Evolutionary conservation across 2,329 filamentous ascomycete species (phyloP), one percentile per base, ranked within the genome.

Genomic region (Huntiella moniliformis): DNA sequence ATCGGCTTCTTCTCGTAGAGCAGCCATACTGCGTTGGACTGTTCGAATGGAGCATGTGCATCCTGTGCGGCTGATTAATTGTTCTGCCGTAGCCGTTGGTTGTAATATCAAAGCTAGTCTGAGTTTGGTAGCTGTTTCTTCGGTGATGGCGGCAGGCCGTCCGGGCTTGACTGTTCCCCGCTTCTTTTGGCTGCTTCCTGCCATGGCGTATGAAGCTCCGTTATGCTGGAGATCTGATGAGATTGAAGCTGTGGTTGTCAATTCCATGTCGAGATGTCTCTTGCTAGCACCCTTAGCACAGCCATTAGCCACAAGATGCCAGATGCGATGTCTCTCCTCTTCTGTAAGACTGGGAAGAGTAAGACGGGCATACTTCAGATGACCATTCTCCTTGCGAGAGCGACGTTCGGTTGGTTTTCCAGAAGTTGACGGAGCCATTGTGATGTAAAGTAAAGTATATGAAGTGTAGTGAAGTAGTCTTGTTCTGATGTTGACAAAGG

Each of bases 11-110:
- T 22, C 42, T 16, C 47, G 38, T 37, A 49, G 12, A 18, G 34
- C 16, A 7, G 42, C 38, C 47, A 49, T 49, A 16, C 34, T 46
- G 4, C 47, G 42, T 40, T 49, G 47, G 8, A 49, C 47, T 10
- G 47, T 49, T 16, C 47, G 44, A 35, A 46, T 40, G 6, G 47
- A 49, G 18, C 47, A 49, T 5, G 47, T 43, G 22, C 47, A 49
- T n/a, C 44, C 40, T 4, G 47, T 46, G 28, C 42, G 38, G n/a
- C 35, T 40, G 28, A 49, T 49, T n/a, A 49, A 13, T 17, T 49
- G 47, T 31, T 49, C 47, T 13, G 47, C 47, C 12, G 47, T 49
- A 11, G 47, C 47, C 8, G 47, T 49, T 15, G 47, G 47, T 8
- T 44, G 40, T 15, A 49, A 33, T 22, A 49, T 46, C 22, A 49